These are phyloP conservation scores for Neurospora sp. DNA, from an alignment of 495 filamentous ascomycete genomes.

Conservation along the genomic window DNA sequence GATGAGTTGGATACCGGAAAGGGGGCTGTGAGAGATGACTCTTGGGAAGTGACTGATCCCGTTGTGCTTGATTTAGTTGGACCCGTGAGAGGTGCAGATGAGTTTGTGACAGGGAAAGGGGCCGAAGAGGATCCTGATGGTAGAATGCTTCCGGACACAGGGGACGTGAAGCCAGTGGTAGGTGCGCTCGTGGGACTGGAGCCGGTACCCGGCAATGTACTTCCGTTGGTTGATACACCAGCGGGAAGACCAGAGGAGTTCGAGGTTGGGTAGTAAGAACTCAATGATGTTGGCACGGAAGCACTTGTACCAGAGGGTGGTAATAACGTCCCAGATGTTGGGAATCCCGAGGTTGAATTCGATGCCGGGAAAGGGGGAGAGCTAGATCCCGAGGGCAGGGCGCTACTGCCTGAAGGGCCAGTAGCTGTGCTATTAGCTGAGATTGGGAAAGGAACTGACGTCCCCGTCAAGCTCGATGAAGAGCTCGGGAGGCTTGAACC, in stretches of 20 bases:
- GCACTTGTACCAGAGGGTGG: not conserved
- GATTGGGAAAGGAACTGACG: conserved; percentile 2
- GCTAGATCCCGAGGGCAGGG: not conserved
- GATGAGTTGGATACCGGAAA: not conserved
- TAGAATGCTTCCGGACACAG: not conserved
- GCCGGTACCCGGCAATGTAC: not conserved
- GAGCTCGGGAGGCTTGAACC: not conserved
- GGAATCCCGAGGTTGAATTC: conserved; percentile 2
- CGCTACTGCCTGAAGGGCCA: not conserved
- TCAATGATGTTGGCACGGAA: not conserved
- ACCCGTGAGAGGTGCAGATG: conserved; percentile 1
- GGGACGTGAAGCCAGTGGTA: not conserved
- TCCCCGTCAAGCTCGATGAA: not conserved
- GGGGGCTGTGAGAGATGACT: not conserved
- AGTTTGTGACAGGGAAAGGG: conserved; percentile 15
- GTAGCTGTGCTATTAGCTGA: not conserved
- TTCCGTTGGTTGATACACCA: not conserved
- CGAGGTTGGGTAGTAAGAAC: not conserved
- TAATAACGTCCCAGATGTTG: not conserved
- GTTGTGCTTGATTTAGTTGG: not conserved
- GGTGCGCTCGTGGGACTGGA: not conserved
- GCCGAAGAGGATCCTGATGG: not conserved
- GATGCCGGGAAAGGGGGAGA: conserved; percentile 9
- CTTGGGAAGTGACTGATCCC: not conserved
- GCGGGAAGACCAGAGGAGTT: not conserved